These are phyloP conservation scores for Rhizoctonia solani DNA, from an alignment of 1,284 basidiomycete species.

Conservation along the genomic window DNA sequence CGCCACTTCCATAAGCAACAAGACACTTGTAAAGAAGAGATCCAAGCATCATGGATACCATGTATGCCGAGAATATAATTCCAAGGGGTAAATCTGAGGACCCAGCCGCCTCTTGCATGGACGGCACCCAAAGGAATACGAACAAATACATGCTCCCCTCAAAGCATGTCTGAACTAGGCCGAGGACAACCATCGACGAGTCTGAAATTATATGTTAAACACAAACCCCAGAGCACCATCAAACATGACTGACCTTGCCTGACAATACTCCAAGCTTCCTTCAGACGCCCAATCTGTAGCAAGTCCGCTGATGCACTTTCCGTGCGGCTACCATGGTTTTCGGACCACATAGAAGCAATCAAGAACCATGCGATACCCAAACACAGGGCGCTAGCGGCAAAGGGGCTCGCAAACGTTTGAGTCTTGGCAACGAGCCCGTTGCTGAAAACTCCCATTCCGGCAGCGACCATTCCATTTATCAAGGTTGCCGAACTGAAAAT, in stretches of 20 bases:
- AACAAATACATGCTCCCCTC: conserved; percentile 83
- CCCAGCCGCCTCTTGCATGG: conserved; percentile 62
- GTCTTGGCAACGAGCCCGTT: conserved; percentile 60
- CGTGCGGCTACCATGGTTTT: conserved; percentile 64
- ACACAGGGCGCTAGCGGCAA: conserved; percentile 62
- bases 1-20: conserved; percentile 48
- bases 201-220: conserved; percentile 49
- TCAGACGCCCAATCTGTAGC: conserved; percentile 59
- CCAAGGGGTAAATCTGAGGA: conserved; percentile 60
- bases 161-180: conserved; percentile 73
- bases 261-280: conserved; percentile 62
- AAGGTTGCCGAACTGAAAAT: conserved; percentile 74
- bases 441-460: conserved; percentile 64
- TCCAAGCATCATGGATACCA: conserved; percentile 79
- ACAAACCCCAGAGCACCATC: not conserved
- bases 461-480: conserved; percentile 71
- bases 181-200: conserved; percentile 64
- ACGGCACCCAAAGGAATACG: conserved; percentile 79
- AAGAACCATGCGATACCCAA: conserved; percentile 60
- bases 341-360: conserved; percentile 62
- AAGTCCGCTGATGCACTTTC: conserved; percentile 48
- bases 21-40: conserved; percentile 67
- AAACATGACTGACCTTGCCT: conserved; percentile 52
- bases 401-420: conserved; percentile 59
- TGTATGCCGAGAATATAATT: conserved; percentile 76